Evolutionary conservation across 2,329 filamentous ascomycete genomes (phyloP), one percentile per base, ranked within the genome.

Genomic region (Parascedosporium putredinis): DNA sequence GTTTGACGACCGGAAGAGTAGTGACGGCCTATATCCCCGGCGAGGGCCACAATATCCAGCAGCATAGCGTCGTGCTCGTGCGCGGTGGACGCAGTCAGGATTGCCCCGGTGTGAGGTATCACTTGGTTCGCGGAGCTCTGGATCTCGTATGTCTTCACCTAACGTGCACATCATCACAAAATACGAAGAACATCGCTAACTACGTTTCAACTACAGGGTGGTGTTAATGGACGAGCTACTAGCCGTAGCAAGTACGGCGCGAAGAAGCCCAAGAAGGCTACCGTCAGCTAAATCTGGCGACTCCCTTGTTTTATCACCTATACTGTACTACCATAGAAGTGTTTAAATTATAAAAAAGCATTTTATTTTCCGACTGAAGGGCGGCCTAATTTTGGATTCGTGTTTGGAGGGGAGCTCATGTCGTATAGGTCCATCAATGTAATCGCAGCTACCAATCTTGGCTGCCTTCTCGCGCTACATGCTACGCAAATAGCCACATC

Each of bases 1-100:
- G 90, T 58, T 73, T 98, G 64, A 93, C 86, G 53, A 90, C 81
- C 55, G 93, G 93, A 50, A 88, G 83, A 63, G 78, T 94, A 52
- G 76, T 98, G 55, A 95, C 88, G 52, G 88, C 87, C 23, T 97
- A 96, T 72, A 96, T 98, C 62, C 89, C 90, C 29, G 93, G 93
- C 48, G 91, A 97, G 78, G 91, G 93, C 45, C 93, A 98, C 71
- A 98, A 97, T 68, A 90, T 97, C 57, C 91, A 97, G 75, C 93
- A 97, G 76, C 94, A 98, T 74, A 94, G 86, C 60, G 93, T 98
- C 44, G 93, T 98, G 50, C 74, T 97, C 57, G 90, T 98, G n/a
- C 78, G 93, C 57, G 93, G 93, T 52, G 93, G 93, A 2, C 78
- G 93, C 64, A 83, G 81, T 56, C 93, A 97, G 78, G 93, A 98